Evolutionary conservation across 2,329 filamentous ascomycete genomes (phyloP), one percentile per base, ranked within the genome.

Genomic region (Cladosporium velox): DNA sequence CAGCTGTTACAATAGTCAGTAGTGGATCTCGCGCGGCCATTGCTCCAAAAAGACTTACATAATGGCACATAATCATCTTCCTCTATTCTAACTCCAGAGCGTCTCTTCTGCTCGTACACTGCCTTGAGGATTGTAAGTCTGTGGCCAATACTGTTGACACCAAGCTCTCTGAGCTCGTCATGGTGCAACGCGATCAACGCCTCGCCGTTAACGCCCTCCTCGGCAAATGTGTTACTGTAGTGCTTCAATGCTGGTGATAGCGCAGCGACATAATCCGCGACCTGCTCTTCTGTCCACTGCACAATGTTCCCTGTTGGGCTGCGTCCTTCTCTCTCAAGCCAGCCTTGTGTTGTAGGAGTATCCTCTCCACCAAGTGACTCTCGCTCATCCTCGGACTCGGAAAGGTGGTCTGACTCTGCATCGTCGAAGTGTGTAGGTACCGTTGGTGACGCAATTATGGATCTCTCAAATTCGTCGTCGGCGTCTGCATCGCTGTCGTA

Each of bases 71-170:
- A 99, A 78, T 98, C 92, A 74, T 97, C 94, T 68, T 90, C 89
- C 76, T 98, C 94, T 72, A 97, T 87, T 18, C 92, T 90, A 67
- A 98, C 87, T 73, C 96, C 93, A 75, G 97, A 93, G 70, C 92
- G 92, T 77, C 94, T 90, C 82, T 99, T 99, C 75, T 95, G 90
- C 75, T 98, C 93, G 80, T 97, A 98, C 64, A 98, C 93, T 73
- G 89, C 93, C 81, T 97, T 98, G 66, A 99, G 85, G 66, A 99
- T 96, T 26, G 93, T 96, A 73, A 99, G 84, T 67, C 95, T 90
- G 81, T 99, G 95, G 49, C 95, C 95, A 58, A 97, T 92, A 80
- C 94, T 98, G 69, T 85, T 84, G 70, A 99, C 91, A 58, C 93
- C 93, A 89, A 98, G 94, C 76, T 96, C 92, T 79, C 96, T 97